phyloP scores from a whole-genome alignment of 768 basidiomycete species.

The Candolleomyces efflorescens region DNA sequence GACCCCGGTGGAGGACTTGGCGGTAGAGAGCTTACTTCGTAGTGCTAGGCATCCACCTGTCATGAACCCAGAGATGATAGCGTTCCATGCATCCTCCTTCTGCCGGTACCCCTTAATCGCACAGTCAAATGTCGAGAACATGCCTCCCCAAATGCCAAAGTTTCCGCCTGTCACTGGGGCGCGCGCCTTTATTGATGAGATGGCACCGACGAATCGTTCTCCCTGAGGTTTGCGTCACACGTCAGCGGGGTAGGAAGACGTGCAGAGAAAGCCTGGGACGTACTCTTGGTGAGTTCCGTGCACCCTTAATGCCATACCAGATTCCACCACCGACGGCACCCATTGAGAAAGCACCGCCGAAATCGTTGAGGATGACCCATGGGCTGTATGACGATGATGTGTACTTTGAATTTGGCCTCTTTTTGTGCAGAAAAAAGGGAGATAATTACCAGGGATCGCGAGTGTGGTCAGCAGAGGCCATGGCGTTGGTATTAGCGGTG shows the following conservation, averaged over 20 bases:
- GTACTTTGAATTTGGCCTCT: background rate
- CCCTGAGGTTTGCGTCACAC: constrained; percentile 47
- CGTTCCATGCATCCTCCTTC: constrained; percentile 99
- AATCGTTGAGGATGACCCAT: constrained; percentile 98
- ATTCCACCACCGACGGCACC: constrained; percentile 96
- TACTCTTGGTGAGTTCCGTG: constrained; percentile 92
- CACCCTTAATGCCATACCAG: constrained; percentile 99
- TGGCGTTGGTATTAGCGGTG: constrained; percentile 22
- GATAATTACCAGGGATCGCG: constrained; percentile 79
- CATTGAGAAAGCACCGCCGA: constrained; percentile 97
- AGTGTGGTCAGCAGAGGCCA: constrained; percentile 91
- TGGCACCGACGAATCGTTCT: constrained; percentile 88
- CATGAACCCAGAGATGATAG: constrained; percentile 97
- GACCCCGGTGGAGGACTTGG: constrained; percentile 3
- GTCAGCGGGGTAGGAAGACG: constrained; percentile 11
- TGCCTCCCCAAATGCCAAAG: constrained; percentile 94
- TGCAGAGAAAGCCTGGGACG: constrained; percentile 20
- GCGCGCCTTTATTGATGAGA: constrained; percentile 95
- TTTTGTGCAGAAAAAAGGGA: background rate
- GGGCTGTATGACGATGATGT: constrained; percentile 52
- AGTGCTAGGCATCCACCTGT: constrained; percentile 95
- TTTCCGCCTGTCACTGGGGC: constrained; percentile 98
- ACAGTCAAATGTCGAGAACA: constrained; percentile 99
- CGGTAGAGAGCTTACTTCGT: constrained; percentile 72
- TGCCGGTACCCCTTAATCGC: constrained; percentile 95